Base-by-base conservation (phyloP, 805 yeast genomes). In the Lipomyces sp. region DNA sequence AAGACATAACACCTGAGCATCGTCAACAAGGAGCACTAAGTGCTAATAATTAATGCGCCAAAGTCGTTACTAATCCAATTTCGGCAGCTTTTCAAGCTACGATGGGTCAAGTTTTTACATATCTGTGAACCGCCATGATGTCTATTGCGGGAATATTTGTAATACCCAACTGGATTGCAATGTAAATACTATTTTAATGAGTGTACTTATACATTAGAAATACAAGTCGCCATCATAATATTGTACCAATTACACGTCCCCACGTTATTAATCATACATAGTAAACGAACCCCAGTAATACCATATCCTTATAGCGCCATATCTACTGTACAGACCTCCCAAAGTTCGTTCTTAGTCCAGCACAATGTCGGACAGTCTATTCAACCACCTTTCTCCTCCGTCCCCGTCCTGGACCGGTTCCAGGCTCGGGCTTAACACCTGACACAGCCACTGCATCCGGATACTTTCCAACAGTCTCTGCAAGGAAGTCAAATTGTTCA, bases 401-500 rank as follows among this genome's bases (percentile, higher is more conserved):
- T 59, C 68, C 48, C 18, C 68, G 64, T 4, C 68, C 68, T 3
- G 68, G 64, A 24, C 64, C 62, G 8, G 62, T 50, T 33, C 63
- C 33, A 2, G 62, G 53, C 11, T 33, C 63, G 2, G 64, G 7
- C 33, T 69, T 69, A 5, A 76, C 74, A 11, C 48, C 63, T 4
- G 64, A 24, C 34, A 71, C 69, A 11, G 77, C 74, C 57, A 77
- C 76, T 6, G 80, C 75, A 63, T 85, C 83, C 29, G 85, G 86
- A 74, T 86, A 86, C 76, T 87, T 87, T 58, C 81, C 84, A 70
- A 87, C 87, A 4, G 87, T 84, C 57, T 92, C 97, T 55, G 90
- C 90, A 71, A 95, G 80, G 74, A 95, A 95, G 78, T 95, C 99
- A 78, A 95, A 95, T 75, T 90, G 92, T 77, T 95, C 99, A 64